A percentile compares a stretch with the other conserved stretches of the same genome.
phyloP scores from a whole-genome alignment of 257 asterid species.

The Ocimum tenuiflorum region DNA sequence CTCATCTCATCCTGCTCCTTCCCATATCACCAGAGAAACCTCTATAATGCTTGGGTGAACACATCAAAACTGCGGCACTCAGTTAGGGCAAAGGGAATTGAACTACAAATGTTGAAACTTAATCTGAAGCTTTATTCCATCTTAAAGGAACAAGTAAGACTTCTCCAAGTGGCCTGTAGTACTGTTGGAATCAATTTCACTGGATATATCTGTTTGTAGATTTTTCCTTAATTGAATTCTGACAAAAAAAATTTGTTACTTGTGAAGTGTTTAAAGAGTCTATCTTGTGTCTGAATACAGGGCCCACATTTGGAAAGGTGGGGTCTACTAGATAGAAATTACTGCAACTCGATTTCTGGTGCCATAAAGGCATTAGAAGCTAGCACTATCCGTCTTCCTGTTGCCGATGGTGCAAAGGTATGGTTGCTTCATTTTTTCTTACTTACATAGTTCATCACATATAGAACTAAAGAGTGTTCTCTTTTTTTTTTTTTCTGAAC shows the following conservation, averaged over 20 bases:
- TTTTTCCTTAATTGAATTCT: not conserved
- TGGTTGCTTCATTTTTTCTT: constrained; percentile 10
- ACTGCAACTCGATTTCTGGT: constrained; percentile 51
- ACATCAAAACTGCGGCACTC: constrained; percentile 53
- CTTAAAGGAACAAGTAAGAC: constrained; percentile 61
- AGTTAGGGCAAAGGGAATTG: constrained; percentile 52
- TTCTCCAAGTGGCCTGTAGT: too few relatives aligned
- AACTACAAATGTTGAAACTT: constrained; percentile 45
- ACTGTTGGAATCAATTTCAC: not conserved
- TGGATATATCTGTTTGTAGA: constrained; percentile 4
- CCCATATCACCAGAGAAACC: constrained; percentile 50
- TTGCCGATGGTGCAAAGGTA: constrained; percentile 73
- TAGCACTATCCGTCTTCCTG: constrained; percentile 59
- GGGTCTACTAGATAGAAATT: constrained; percentile 48
- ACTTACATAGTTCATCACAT: constrained; percentile 1
- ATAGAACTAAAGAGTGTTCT: not conserved
- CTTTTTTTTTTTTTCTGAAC: not conserved
- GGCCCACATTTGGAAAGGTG: constrained; percentile 55
- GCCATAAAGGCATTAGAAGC: constrained; percentile 60
- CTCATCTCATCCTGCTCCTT: constrained; percentile 12
- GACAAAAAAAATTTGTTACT: constrained; percentile 2
- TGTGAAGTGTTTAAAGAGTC: not conserved
- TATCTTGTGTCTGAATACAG: constrained; percentile 31
- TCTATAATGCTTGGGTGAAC: constrained; percentile 66
- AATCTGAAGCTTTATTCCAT: constrained; percentile 57